phyloP scores from a whole-genome alignment of 2,329 filamentous ascomycete genomes.

The Balansia obtecta region DNA sequence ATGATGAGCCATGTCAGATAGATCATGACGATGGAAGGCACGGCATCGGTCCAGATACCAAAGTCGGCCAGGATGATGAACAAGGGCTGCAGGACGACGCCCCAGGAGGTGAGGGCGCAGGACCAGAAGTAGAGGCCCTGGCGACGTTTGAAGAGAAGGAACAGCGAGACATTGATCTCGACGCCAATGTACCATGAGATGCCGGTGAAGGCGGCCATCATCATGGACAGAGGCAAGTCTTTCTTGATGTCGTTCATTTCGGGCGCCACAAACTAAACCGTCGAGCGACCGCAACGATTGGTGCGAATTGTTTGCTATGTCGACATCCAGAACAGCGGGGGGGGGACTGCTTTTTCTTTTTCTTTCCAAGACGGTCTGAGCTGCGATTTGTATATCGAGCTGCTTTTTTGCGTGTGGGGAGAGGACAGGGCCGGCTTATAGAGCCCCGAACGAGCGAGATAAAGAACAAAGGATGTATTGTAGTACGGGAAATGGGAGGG shows the following conservation, averaged over 20 bases:
- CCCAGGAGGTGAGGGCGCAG: constrained; percentile 16
- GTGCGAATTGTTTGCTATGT: not conserved
- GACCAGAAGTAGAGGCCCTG: constrained; percentile 22
- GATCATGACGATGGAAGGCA: constrained; percentile 10
- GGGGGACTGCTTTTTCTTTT: too few relatives aligned
- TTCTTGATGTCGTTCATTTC: constrained; percentile 10
- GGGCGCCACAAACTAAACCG: not conserved
- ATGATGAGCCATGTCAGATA: constrained; percentile 24
- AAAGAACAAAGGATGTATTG: too few relatives aligned
- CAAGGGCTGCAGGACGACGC: constrained; percentile 21
- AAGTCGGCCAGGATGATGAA: constrained; percentile 30
- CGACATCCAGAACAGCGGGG: not conserved
- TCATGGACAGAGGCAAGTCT: constrained; percentile 17
- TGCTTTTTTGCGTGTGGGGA: too few relatives aligned
- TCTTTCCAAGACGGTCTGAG: too few relatives aligned
- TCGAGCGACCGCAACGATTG: not conserved
- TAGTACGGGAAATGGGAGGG: too few relatives aligned
- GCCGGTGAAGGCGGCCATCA: constrained; percentile 23
- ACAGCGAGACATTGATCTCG: constrained; percentile 18
- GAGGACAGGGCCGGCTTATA: too few relatives aligned
- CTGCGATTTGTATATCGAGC: too few relatives aligned
- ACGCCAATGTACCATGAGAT: constrained; percentile 21
- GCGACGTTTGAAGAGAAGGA: constrained; percentile 17
- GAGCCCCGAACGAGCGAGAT: too few relatives aligned
- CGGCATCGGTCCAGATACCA: constrained; percentile 9